Conservation (phyloP, 495 filamentous ascomycete species). For the Lophiotrema nucula region DNA sequence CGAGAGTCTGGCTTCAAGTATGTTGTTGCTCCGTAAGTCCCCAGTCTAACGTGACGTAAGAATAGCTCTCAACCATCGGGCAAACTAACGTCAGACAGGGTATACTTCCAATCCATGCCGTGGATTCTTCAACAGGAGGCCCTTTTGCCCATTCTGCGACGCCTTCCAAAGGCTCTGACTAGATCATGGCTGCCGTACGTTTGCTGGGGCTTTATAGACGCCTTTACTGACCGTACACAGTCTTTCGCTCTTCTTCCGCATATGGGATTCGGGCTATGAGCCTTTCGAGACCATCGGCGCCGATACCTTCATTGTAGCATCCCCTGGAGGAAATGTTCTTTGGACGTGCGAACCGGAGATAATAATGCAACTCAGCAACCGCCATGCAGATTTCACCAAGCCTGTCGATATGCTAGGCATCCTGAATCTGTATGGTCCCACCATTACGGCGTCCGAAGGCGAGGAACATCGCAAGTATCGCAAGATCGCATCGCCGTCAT, state of each 20-base stretch:
- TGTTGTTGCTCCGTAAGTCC: no score
- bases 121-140: no score
- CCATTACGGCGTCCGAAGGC: not conserved
- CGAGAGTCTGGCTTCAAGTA: no score
- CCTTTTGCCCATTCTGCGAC: no score
- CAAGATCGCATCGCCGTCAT: not conserved
- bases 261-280: conserved; percentile 1
- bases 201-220: no score
- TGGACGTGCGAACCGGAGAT: not conserved
- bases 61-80: no score
- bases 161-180: no score
- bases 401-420: not conserved
- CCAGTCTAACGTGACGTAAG: no score
- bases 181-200: no score
- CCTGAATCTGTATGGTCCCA: conserved; percentile 9
- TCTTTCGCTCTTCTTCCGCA: not conserved
- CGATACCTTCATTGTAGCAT: not conserved
- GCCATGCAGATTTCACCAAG: not conserved
- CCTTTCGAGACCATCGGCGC: not conserved
- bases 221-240: not conserved
- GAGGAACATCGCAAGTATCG: not conserved
- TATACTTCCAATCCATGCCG: no score
- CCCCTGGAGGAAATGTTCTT: not conserved
- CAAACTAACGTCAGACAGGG: no score
- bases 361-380: not conserved